A percentile compares a stretch with the other conserved stretches of the same genome.
Conservation (phyloP, 78 protist species). For the Guillardia theta region DNA sequence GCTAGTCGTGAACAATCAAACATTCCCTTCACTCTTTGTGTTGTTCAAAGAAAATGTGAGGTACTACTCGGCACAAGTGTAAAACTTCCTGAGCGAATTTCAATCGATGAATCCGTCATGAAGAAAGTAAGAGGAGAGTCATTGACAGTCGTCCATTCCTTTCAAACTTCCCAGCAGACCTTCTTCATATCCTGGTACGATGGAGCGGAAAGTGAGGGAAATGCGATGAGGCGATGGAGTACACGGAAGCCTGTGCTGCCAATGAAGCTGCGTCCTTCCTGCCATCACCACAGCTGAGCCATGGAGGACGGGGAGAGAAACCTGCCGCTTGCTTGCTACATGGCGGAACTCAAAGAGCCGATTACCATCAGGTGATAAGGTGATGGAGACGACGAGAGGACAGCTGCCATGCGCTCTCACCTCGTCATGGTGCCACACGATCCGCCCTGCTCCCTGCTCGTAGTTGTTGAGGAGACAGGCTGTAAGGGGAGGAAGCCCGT, state of each 20-base stretch:
- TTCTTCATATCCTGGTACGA: neutral
- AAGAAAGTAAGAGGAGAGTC: too few relatives aligned
- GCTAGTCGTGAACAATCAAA: neutral
- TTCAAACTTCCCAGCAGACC: neutral
- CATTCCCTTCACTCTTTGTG: neutral
- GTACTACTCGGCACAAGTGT: neutral
- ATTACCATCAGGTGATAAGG: neutral
- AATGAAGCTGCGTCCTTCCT: neutral
- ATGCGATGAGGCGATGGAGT: neutral
- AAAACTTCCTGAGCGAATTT: neutral
- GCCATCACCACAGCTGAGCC: neutral
- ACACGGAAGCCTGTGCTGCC: neutral
- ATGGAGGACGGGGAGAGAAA: neutral
- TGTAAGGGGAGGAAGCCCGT: neutral
- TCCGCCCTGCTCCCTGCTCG: neutral
- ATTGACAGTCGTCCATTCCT: too few relatives aligned
- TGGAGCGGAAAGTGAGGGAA: neutral
- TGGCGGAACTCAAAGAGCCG: neutral
- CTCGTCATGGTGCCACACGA: slow-evolving; percentile 16
- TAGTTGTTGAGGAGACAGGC: neutral
- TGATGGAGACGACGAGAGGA: neutral
- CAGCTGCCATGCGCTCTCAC: neutral
- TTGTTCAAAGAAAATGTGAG: neutral
- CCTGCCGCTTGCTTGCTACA: neutral
- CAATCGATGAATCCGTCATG: neutral